These are phyloP conservation scores for Phytophthora multivora DNA, from an alignment of 352 stramenopile genomes.

Conservation along the genomic window DNA sequence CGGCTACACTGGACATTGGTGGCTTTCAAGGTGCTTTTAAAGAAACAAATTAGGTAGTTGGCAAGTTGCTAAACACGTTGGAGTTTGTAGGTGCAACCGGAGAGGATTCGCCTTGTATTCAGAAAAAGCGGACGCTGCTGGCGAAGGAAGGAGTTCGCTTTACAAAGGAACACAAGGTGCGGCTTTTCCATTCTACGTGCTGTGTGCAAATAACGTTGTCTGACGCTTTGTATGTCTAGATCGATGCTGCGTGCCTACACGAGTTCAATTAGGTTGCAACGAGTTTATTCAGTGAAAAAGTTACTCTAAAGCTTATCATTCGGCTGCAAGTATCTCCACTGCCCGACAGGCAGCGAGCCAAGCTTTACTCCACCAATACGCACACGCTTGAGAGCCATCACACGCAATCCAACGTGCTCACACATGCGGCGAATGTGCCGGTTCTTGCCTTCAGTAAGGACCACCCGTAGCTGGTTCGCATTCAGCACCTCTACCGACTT, in stretches of 20 bases:
- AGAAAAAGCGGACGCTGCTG: conserved; percentile 71
- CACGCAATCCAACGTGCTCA: conserved; percentile 88
- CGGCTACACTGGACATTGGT: conserved; percentile 65
- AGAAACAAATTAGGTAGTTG: neutral
- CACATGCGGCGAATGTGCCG: conserved; percentile 97
- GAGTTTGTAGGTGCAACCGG: conserved; percentile 51
- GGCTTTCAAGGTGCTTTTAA: conserved; percentile 68
- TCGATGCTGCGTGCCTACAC: conserved; percentile 54
- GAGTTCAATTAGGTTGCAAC: conserved; percentile 40
- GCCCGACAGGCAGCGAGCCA: conserved; percentile 62
- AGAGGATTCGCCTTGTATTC: conserved; percentile 60
- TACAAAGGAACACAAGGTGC: conserved; percentile 62
- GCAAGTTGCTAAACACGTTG: neutral
- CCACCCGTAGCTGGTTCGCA: conserved; percentile 83
- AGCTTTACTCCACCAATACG: conserved; percentile 91
- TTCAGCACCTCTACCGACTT: conserved; percentile 85
- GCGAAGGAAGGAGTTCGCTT: conserved; percentile 70
- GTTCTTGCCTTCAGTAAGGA: conserved; percentile 95
- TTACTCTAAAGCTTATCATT: conserved; percentile 56
- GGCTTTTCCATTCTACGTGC: neutral
- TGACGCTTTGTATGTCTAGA: conserved; percentile 24
- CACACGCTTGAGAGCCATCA: conserved; percentile 92
- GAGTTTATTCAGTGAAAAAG: conserved; percentile 1
- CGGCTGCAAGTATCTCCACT: conserved; percentile 84
- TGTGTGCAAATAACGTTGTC: neutral